phyloP scores from a whole-genome alignment of 2,329 filamentous ascomycete species.

The Aspergillus versicolor region DNA sequence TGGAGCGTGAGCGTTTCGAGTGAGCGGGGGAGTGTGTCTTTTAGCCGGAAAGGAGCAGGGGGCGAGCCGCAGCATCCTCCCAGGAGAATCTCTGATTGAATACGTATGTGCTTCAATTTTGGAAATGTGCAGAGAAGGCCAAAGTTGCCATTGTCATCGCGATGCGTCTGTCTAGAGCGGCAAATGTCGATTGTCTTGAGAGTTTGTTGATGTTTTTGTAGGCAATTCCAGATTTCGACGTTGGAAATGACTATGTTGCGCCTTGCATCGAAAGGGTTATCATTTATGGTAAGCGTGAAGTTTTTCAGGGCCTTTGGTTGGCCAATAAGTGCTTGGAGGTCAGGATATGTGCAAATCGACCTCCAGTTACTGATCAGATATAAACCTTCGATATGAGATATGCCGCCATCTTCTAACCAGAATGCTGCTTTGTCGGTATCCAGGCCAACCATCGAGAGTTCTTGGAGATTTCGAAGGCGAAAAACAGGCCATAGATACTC shows the following conservation, averaged over 20 bases:
- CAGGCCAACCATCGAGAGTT: background rate
- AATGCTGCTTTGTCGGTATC: background rate
- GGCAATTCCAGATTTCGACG: background rate
- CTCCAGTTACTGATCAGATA: background rate
- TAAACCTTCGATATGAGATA: background rate
- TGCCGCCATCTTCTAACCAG: background rate
- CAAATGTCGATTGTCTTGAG: background rate
- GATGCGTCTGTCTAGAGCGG: background rate
- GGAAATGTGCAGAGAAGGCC: no score
- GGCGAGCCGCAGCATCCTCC: no score
- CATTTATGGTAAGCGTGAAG: background rate
- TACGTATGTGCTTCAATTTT: no score
- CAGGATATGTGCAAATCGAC: background rate
- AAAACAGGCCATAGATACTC: background rate
- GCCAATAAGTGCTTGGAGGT: background rate
- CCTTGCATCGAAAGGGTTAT: background rate
- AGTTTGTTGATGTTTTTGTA: background rate
- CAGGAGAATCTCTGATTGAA: no score
- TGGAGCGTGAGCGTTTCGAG: no score
- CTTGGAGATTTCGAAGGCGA: background rate
- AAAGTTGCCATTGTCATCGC: background rate
- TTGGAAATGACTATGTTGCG: background rate
- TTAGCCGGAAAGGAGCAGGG: no score
- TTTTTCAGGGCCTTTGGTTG: background rate
- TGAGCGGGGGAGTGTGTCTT: no score